A percentile compares a stretch with the other conserved stretches of the same genome.
These are phyloP conservation scores for Penicillium corylophilum DNA, from an alignment of 2,329 filamentous ascomycete genomes.

Conservation along the genomic window DNA sequence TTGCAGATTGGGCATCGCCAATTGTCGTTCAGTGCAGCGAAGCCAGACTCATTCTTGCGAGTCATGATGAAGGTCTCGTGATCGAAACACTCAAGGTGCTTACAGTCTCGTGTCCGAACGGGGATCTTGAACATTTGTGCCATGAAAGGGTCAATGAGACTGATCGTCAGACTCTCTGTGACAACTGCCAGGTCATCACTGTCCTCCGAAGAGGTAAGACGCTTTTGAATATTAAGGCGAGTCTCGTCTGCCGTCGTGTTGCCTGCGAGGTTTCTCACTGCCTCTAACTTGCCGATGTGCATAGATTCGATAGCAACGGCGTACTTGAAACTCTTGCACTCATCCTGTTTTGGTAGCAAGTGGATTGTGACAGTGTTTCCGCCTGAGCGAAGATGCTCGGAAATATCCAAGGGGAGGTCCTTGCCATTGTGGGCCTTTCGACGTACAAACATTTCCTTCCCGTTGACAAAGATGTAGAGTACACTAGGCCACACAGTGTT, in stretches of 20 bases:
- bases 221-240: slow-evolving; percentile 56
- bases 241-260: slow-evolving; percentile 52
- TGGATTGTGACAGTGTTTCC: slow-evolving; percentile 61
- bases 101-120: slow-evolving; percentile 67
- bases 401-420: slow-evolving; percentile 75
- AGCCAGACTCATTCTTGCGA: slow-evolving; percentile 50
- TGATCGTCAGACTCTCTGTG: slow-evolving; percentile 59
- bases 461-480: slow-evolving; percentile 69
- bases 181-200: slow-evolving; percentile 65
- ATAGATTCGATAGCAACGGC: slow-evolving; percentile 70
- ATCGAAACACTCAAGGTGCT: slow-evolving; percentile 87
- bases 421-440: slow-evolving; percentile 72
- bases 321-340: slow-evolving; percentile 45
- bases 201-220: slow-evolving; percentile 41
- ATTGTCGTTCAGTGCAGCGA: slow-evolving; percentile 47
- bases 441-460: slow-evolving; percentile 55
- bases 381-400: slow-evolving; percentile 57
- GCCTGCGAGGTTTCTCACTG: slow-evolving; percentile 40
- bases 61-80: slow-evolving; percentile 76
- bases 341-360: slow-evolving; percentile 41
- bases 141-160: slow-evolving; percentile 67
- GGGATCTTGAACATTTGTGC: slow-evolving; percentile 66
- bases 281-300: slow-evolving; percentile 49
- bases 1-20: slow-evolving; percentile 88
- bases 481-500: slow-evolving; percentile 70